Evolutionary conservation across 345 rosid genomes (phyloP).

Genomic region (Brassica carinata): DNA sequence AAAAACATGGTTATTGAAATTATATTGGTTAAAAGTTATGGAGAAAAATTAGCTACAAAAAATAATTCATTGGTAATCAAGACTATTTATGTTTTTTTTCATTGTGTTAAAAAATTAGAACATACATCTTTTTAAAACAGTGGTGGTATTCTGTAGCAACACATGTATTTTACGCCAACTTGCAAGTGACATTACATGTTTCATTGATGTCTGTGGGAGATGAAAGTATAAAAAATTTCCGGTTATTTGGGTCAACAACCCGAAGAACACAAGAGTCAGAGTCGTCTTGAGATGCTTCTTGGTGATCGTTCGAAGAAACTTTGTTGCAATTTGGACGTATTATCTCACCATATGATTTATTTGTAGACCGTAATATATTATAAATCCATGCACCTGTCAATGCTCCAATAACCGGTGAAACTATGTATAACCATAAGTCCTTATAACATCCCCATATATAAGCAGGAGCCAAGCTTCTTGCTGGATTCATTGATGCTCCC

Average conservation of each 20-base stretch:
- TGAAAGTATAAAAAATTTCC: constrained; percentile 28
- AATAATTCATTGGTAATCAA: too few species aligned
- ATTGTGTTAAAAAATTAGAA: too few species aligned
- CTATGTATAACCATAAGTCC: constrained; percentile 52
- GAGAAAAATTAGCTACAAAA: too few species aligned
- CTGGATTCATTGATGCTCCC: constrained; percentile 83
- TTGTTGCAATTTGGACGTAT: constrained; percentile 29
- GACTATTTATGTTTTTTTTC: too few species aligned
- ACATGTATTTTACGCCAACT: neutral
- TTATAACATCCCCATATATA: constrained; percentile 44
- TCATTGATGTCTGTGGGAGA: constrained; percentile 23
- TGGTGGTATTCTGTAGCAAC: too few species aligned
- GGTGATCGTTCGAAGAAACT: too few species aligned
- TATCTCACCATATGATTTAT: constrained; percentile 45
- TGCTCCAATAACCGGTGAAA: constrained; percentile 51
- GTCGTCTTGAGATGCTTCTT: constrained; percentile 33
- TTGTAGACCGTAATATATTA: constrained; percentile 48
- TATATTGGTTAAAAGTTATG: too few species aligned
- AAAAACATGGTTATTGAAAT: too few species aligned
- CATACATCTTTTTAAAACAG: too few species aligned
- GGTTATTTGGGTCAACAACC: constrained; percentile 16
- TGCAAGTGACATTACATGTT: constrained; percentile 28
- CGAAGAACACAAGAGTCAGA: constrained; percentile 27
- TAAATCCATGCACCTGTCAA: constrained; percentile 55
- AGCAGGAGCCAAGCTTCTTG: constrained; percentile 67